Percentiles rank a stretch among this genome's conserved stretches.
These are phyloP conservation scores for Lineolata rhizophorae DNA, from an alignment of 495 filamentous ascomycete species.

Conservation along the genomic window DNA sequence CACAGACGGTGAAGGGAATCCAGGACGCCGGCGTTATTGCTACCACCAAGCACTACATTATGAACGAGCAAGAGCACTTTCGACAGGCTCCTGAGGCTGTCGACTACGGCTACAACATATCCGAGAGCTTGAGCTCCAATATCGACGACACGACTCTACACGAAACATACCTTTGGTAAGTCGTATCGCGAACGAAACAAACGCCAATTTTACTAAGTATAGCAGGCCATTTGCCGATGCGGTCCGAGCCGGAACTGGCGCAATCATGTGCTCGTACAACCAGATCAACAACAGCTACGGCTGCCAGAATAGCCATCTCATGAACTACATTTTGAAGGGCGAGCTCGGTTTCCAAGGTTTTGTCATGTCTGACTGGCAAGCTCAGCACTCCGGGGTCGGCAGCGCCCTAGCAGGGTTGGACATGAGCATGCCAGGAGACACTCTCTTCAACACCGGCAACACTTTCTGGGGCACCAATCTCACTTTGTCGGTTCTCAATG, in stretches of 20 bases:
- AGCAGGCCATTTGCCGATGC: slow-evolving; percentile 42
- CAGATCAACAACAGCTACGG: slow-evolving; percentile 55
- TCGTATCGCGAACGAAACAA: slow-evolving; percentile 17
- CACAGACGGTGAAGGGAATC: slow-evolving; percentile 18
- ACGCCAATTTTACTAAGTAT: slow-evolving; percentile 16
- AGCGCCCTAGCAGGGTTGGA: slow-evolving; percentile 70
- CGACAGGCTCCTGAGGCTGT: slow-evolving; percentile 44
- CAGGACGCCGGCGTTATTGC: slow-evolving; percentile 21
- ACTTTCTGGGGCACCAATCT: slow-evolving; percentile 80
- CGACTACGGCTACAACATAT: slow-evolving; percentile 40
- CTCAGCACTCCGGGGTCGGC: slow-evolving; percentile 65
- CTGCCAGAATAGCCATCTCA: slow-evolving; percentile 46
- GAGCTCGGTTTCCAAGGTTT: slow-evolving; percentile 94
- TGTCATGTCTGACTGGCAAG: slow-evolving; percentile 17
- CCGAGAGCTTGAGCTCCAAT: slow-evolving; percentile 50
- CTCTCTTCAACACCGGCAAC: slow-evolving; percentile 41
- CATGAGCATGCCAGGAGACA: slow-evolving; percentile 91
- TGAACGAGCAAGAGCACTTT: slow-evolving; percentile 37
- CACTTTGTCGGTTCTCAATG: slow-evolving; percentile 70
- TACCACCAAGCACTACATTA: slow-evolving; percentile 20
- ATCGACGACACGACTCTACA: slow-evolving; percentile 89
- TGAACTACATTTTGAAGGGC: slow-evolving; percentile 71
- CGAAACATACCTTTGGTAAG: slow-evolving; percentile 72
- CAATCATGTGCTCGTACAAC: slow-evolving; percentile 79
- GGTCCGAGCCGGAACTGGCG: slow-evolving; percentile 19